Percentiles rank a stretch among this genome's conserved stretches.
Evolutionary conservation across 2,329 filamentous ascomycete genomes (phyloP).

Genomic region (Verruconis gallopava): DNA sequence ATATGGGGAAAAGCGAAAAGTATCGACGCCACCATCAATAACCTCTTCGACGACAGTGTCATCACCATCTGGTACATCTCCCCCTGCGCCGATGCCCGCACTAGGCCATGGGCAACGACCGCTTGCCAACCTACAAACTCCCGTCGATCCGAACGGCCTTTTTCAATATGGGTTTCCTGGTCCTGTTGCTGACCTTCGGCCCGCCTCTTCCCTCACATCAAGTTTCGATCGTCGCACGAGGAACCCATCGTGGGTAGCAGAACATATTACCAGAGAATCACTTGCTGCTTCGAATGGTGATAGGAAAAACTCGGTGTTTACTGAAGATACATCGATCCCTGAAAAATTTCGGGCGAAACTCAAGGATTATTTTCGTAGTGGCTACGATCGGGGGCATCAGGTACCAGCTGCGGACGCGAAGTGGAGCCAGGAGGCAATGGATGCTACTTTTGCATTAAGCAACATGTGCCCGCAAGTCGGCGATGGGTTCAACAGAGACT

Average conservation of each 20-base stretch:
- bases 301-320: constrained; percentile 69
- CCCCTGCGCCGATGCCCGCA: constrained; percentile 15
- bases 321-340: constrained; percentile 70
- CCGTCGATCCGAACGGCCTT: constrained; percentile 37
- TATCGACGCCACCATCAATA: constrained; percentile 16
- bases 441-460: constrained; percentile 81
- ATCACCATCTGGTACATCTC: constrained; percentile 21
- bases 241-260: constrained; percentile 83
- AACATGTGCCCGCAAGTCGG: constrained; percentile 99
- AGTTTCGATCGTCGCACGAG: constrained; percentile 80
- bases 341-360: constrained; percentile 79
- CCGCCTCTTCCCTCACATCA: constrained; percentile 64
- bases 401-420: constrained; percentile 93
- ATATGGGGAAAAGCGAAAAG: constrained; percentile 24
- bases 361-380: constrained; percentile 87
- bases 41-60: constrained; percentile 21
- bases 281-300: constrained; percentile 64
- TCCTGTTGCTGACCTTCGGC: constrained; percentile 70
- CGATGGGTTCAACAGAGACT: constrained; percentile 96
- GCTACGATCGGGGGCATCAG: constrained; percentile 93
- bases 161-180: constrained; percentile 68
- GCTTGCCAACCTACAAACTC: constrained; percentile 14
- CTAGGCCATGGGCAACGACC: constrained; percentile 16
- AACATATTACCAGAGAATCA: constrained; percentile 89
- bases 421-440: constrained; percentile 89